Evolutionary conservation across 495 filamentous ascomycete genomes (phyloP), one percentile per base, ranked within the genome.

Genomic region (Cercophora sp.): DNA sequence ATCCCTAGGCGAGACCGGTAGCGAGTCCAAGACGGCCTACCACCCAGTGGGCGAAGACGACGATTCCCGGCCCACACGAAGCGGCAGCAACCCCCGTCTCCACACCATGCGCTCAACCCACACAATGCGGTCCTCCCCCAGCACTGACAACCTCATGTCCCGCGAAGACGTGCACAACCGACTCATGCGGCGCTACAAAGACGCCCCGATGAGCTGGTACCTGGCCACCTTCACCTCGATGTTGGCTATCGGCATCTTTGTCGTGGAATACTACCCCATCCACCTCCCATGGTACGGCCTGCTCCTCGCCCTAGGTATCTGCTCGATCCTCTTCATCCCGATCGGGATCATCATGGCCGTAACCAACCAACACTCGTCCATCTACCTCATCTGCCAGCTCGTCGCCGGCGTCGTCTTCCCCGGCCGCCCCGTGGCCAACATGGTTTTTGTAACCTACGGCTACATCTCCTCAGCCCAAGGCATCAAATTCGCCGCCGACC

Each of bases 371-470:
- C 87, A 90, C 61, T 85, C 80, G 61, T 85, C 80, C 59, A 85
- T 91, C 61, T 91, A 88, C 63, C 77, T 91, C 9, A 83, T 91
- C 55, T 90, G 89, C 66, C 87, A 91, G 59, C 79, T 93, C 37
- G 83, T 92, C 45, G 88, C 85, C 22, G 89, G 89, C 19, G 79
- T 76, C 34, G 67, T 88, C 18, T 93, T 92, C 59, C 86, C 88
- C 9, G 88, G 89, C 15, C 83, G 85, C 20, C 88, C 88, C 0
- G 85, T 94, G 11, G 87, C 88, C 27, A 91, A 94, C 59, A 92
- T 92, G 81, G 88, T 92, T 34, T 93, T 93, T 62, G 85, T 87
- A 36, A 93, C 87, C 5, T 91, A 92, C 57, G 87, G 87, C 24
- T 85, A 87, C 66, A 91, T 91, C 54, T 86, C 84, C 1, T 88